Conservation (phyloP, 192 early-diverging fungal genomes). For the Coemansia pectinata region DNA sequence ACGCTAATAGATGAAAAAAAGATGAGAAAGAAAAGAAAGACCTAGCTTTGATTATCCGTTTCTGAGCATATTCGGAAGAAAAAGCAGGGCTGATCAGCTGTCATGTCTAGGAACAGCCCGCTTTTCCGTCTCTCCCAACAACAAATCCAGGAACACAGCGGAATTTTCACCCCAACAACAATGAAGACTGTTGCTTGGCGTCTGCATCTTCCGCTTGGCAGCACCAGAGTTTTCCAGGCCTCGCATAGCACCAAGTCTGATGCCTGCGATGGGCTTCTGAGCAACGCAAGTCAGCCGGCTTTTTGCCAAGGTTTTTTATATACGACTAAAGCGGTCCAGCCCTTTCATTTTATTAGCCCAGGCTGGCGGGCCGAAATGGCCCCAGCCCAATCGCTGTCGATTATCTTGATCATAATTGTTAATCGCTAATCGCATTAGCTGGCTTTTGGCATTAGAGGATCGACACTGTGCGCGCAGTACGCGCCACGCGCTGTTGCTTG, state of each 20-base stretch:
- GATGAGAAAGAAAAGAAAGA: not conserved
- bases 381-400: not conserved
- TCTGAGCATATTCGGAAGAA: not conserved
- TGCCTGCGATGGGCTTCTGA: not conserved
- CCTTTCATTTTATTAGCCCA: not conserved
- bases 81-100: slow-evolving; percentile 4
- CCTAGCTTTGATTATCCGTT: not conserved
- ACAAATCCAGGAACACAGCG: slow-evolving; percentile 3
- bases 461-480: not conserved
- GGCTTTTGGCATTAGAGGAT: not conserved
- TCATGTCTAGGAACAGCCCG: not conserved
- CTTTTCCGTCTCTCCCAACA: not conserved
- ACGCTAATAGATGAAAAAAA: not conserved
- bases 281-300: not conserved
- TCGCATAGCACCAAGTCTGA: not conserved
- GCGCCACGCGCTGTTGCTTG: not conserved
- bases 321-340: not conserved
- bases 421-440: not conserved
- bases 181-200: not conserved
- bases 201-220: not conserved
- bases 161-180: not conserved
- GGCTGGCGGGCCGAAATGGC: not conserved
- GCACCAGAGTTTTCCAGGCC: not conserved
- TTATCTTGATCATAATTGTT: not conserved
- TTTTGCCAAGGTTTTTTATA: not conserved